A percentile compares a stretch with the other conserved stretches of the same genome.
These are phyloP conservation scores for Acacia concinna DNA, from an alignment of 331 rosid species.

Conservation along the genomic window DNA sequence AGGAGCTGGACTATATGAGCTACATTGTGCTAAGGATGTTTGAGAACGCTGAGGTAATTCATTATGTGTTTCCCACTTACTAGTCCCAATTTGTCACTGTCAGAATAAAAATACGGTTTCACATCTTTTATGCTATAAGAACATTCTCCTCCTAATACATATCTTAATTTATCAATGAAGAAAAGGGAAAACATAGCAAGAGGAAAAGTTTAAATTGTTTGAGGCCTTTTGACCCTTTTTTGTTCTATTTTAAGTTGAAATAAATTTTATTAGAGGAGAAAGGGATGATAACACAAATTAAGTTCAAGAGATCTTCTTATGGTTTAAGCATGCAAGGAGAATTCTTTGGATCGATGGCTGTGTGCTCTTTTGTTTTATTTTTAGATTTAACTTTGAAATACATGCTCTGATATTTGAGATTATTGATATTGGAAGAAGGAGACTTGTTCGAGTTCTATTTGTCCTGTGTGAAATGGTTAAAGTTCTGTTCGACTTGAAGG, in stretches of 20 bases:
- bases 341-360: neutral
- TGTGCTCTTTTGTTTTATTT: neutral
- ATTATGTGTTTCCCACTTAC: slow-evolving; percentile 1
- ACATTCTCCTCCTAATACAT: neutral
- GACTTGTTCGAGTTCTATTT: neutral
- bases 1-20: slow-evolving; percentile 99
- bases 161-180: neutral
- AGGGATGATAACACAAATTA: neutral
- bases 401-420: neutral
- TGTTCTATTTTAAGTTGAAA: neutral
- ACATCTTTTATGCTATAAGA: neutral
- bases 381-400: neutral
- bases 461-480: neutral
- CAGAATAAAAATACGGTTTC: neutral
- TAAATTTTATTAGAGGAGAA: neutral
- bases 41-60: slow-evolving; percentile 79
- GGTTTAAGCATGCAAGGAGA: neutral
- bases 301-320: neutral
- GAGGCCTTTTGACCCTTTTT: neutral
- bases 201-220: neutral
- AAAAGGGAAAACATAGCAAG: neutral
- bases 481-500: neutral
- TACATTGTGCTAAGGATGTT: slow-evolving; percentile 92
- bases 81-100: slow-evolving; percentile 6
- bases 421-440: neutral